These are phyloP conservation scores for Komagataella pseudopastoris DNA, from an alignment of 805 yeast genomes.

Conservation along the genomic window DNA sequence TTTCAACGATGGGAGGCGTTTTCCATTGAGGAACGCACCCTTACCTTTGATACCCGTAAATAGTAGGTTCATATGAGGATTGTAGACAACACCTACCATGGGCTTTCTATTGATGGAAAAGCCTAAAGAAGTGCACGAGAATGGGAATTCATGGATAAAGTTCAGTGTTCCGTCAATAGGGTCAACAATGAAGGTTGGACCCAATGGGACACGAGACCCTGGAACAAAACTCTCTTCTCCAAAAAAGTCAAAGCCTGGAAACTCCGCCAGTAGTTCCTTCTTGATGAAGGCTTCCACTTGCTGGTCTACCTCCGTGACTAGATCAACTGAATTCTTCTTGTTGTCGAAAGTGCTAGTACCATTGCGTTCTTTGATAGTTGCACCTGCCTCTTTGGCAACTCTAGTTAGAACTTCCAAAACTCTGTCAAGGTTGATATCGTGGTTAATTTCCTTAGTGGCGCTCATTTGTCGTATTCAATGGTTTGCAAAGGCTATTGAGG, in stretches of 20 bases:
- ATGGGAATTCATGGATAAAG: constrained; percentile 50
- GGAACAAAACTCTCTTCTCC: constrained; percentile 48
- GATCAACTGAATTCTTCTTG: constrained; percentile 45
- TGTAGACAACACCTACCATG: constrained; percentile 53
- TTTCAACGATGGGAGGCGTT: constrained; percentile 16
- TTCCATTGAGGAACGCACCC: constrained; percentile 40
- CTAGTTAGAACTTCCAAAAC: constrained; percentile 22
- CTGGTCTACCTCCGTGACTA: constrained; percentile 49
- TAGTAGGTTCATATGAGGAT: constrained; percentile 39
- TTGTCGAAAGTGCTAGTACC: constrained; percentile 39
- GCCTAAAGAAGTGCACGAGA: constrained; percentile 48
- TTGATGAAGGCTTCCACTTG: constrained; percentile 31
- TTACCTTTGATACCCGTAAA: constrained; percentile 41
- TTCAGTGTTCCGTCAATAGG: constrained; percentile 58
- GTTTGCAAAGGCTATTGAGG: not conserved
- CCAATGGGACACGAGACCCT: constrained; percentile 32
- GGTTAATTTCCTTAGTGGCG: not conserved
- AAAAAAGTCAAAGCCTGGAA: constrained; percentile 37
- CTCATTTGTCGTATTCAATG: not conserved
- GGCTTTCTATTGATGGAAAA: constrained; percentile 33
- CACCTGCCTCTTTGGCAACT: constrained; percentile 33
- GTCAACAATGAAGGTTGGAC: constrained; percentile 52
- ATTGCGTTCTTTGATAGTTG: constrained; percentile 30
- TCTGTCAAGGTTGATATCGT: constrained; percentile 13
- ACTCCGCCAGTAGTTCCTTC: constrained; percentile 16